These are phyloP conservation scores for Cucurbita pepo DNA, from an alignment of 306 rosid genomes.

Conservation along the genomic window DNA sequence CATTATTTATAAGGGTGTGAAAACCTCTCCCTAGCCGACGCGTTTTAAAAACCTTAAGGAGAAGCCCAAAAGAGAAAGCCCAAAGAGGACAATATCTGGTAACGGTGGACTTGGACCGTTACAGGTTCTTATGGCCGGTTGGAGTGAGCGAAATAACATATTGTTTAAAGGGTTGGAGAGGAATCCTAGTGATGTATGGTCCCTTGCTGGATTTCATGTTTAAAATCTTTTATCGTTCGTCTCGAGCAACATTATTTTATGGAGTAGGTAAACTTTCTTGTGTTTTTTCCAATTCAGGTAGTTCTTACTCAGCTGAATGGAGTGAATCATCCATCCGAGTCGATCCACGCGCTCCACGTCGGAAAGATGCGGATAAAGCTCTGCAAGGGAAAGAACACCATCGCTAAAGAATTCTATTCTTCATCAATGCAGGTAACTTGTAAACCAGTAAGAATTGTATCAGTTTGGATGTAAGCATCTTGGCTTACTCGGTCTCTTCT, in stretches of 20 bases:
- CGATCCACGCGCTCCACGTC: slow-evolving; percentile 66
- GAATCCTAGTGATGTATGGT: too few species aligned
- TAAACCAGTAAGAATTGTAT: background rate
- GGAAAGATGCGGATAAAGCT: slow-evolving; percentile 93
- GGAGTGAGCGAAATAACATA: too few species aligned
- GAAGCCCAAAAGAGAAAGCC: too few species aligned
- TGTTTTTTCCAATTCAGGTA: slow-evolving; percentile 37
- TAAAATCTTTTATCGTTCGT: background rate
- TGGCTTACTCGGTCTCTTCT: background rate
- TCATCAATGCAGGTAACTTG: slow-evolving; percentile 67
- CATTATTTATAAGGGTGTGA: too few species aligned
- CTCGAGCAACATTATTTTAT: background rate
- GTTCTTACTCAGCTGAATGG: slow-evolving; percentile 73
- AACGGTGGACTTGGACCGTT: too few species aligned
- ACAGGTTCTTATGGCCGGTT: too few species aligned
- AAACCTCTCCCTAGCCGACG: too few species aligned
- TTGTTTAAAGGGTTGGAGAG: too few species aligned
- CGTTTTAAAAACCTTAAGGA: too few species aligned
- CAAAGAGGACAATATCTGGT: too few species aligned
- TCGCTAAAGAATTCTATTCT: slow-evolving; percentile 72
- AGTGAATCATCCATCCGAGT: slow-evolving; percentile 35
- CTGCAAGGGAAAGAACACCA: slow-evolving; percentile 48
- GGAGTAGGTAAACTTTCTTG: background rate
- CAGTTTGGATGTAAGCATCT: background rate
- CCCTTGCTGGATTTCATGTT: background rate